These are phyloP conservation scores for Hyphodiscus sp. DNA, from an alignment of 2,329 filamentous ascomycete species.

Conservation along the genomic window DNA sequence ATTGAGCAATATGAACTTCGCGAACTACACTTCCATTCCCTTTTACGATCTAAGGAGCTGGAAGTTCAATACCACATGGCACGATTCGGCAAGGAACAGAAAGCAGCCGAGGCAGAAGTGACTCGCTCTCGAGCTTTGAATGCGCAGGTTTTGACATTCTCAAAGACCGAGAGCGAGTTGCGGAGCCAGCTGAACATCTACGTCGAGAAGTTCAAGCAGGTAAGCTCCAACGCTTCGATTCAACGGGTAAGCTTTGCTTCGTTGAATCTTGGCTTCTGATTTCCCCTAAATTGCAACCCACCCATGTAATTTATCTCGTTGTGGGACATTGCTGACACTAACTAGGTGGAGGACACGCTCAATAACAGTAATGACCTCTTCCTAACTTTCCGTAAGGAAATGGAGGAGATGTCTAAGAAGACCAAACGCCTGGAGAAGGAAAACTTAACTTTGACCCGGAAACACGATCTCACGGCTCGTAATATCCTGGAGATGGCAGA, in stretches of 20 bases:
- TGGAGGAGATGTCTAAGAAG: conserved; percentile 99
- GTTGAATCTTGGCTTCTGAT: not conserved
- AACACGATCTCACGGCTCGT: conserved; percentile 87
- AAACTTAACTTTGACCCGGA: conserved; percentile 82
- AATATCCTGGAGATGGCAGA: conserved; percentile 98
- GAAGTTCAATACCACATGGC: conserved; percentile 91
- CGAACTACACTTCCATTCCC: conserved; percentile 86
- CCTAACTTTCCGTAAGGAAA: conserved; percentile 93
- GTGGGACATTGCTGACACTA: conserved; percentile 35
- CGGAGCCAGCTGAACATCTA: conserved; percentile 96
- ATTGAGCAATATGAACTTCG: conserved; percentile 95
- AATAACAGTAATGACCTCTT: conserved; percentile 99
- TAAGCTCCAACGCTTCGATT: conserved; percentile 39
- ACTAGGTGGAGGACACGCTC: conserved; percentile 92
- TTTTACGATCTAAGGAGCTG: conserved; percentile 89
- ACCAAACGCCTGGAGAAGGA: conserved; percentile 96
- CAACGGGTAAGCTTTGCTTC: not conserved
- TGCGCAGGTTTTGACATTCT: conserved; percentile 87
- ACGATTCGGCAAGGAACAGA: conserved; percentile 83
- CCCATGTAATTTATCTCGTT: conserved; percentile 1
- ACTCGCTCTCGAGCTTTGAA: conserved; percentile 79
- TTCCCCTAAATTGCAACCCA: not conserved
- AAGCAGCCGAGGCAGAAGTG: conserved; percentile 75
- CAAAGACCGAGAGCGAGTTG: conserved; percentile 90
- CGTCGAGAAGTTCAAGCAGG: conserved; percentile 99